Conservation (phyloP, 169 alveolate species). For the Ichthyophthirius multifiliis region DNA sequence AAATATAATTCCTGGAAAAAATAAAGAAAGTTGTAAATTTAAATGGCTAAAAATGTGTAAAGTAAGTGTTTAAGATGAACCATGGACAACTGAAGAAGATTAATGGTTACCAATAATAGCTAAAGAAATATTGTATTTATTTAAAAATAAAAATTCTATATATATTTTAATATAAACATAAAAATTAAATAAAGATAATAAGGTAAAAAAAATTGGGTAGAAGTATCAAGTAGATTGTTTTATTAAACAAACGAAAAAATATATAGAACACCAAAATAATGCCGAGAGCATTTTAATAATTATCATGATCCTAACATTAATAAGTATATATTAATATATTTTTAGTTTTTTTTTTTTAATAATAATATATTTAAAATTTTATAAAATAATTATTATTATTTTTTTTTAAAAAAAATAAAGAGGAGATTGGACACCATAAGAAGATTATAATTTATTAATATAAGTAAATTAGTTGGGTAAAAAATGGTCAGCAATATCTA, state of each 20-base stretch:
- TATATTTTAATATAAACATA: too few species aligned
- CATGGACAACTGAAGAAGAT: conserved; percentile 26
- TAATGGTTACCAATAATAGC: not conserved
- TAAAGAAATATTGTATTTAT: not conserved
- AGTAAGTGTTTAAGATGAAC: not conserved
- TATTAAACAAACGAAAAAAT: not conserved
- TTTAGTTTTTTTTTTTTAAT: not conserved
- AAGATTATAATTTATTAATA: not conserved
- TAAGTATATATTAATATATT: not conserved
- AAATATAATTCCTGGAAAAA: conserved; percentile 1
- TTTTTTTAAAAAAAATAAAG: not conserved
- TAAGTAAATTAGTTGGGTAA: conserved; percentile 14
- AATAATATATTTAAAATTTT: too few species aligned
- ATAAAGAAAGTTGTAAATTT: conserved; percentile 3
- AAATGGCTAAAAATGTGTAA: conserved; percentile 12
- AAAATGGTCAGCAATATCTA: conserved; percentile 13
- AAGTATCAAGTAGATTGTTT: not conserved
- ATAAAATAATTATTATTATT: not conserved
- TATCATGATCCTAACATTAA: conserved; percentile 6
- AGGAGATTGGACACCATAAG: conserved; percentile 15
- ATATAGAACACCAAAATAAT: conserved; percentile 14
- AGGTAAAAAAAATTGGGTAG: conserved; percentile 17
- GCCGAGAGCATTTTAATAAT: conserved; percentile 21
- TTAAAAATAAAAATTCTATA: too few species aligned
- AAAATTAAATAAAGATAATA: too few species aligned